Evolutionary conservation across 371 early-diverging fungal genomes (phyloP), one percentile per base, ranked within the genome.

Genomic region (Entomophthora muscae): DNA sequence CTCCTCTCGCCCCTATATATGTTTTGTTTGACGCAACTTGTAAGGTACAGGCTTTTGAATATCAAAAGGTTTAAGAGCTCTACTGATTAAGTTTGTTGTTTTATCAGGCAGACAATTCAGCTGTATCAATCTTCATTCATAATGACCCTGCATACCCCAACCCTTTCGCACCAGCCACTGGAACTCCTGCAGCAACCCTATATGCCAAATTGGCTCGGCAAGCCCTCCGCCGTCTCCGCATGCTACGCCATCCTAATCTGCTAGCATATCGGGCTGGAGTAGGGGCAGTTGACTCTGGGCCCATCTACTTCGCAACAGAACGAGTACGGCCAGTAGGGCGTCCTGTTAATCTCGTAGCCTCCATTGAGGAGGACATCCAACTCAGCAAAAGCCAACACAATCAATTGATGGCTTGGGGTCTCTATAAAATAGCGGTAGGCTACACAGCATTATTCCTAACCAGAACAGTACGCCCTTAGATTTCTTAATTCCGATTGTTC

Each of bases 261-360:
- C 71, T 94, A 55, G 78, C 78, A 26, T 95, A 84, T 68, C 64
- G 92, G 26, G 96, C 91, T 63, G 91, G 90, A 57, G 1, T 57
- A 21, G 32, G 26, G 52, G 21, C 29, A 59, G 31, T 53, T 88
- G 90, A 85, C 0, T 86, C 90, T 27, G 77, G 83, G 51, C 78
- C 84, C 28, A 88, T 95, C 62, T 87, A 91, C 71, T 89, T 97
- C 64, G 95, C 88, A 17, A 95, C 95, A 0, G 95, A 97, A 64
- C 74, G 78, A 1, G 86, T 92, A 1, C 74, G 76, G 24, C 94
- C 95, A 5, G 75, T 96, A 22, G 72, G 75, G 5, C 72, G 72
- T 32, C 79, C 78, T 52, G 68, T 89, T 12, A 69, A 70, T 12
- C 22, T 27, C 26, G 23, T 13, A 17, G 31, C 22, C 53, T 31